Evolutionary conservation across 805 yeast genomes (phyloP).

Genomic region (Metschnikowia reukaufii): DNA sequence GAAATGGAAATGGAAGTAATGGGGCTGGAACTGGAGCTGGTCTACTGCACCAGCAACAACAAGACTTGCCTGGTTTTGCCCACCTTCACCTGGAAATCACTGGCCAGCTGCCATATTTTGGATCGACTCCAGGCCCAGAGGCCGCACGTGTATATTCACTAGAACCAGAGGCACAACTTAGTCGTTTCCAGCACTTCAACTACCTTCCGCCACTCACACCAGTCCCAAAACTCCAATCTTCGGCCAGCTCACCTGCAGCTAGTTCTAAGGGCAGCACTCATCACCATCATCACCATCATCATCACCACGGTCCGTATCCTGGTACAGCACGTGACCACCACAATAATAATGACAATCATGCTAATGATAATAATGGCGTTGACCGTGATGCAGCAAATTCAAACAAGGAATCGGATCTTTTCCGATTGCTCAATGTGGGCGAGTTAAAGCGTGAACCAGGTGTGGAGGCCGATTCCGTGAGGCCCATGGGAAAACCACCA

Average conservation of each 20-base stretch:
- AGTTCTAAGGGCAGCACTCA: constrained; percentile 15
- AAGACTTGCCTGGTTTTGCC: constrained; percentile 8
- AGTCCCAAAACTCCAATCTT: constrained; percentile 67
- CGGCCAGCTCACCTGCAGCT: constrained; percentile 45
- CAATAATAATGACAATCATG: not conserved
- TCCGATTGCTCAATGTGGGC: constrained; percentile 42
- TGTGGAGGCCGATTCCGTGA: not conserved
- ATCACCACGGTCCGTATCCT: constrained; percentile 30
- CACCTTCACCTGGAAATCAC: constrained; percentile 7
- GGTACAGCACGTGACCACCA: not conserved
- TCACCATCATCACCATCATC: constrained; percentile 21
- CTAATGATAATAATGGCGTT: not conserved
- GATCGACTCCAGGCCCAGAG: not conserved
- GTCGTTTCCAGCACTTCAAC: constrained; percentile 61
- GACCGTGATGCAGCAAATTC: not conserved
- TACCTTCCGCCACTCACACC: constrained; percentile 69
- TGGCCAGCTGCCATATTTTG: constrained; percentile 5
- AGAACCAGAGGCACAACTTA: constrained; percentile 19
- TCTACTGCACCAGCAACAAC: not conserved
- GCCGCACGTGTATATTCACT: not conserved
- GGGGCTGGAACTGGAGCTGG: not conserved
- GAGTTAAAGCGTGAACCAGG: constrained; percentile 3
- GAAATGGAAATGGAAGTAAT: not conserved
- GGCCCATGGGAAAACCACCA: constrained; percentile 2
- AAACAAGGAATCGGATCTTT: constrained; percentile 42